Percentiles rank a stretch among this genome's conserved stretches.
phyloP scores from a whole-genome alignment of 495 filamentous ascomycete species.

The Parmelia sp. region DNA sequence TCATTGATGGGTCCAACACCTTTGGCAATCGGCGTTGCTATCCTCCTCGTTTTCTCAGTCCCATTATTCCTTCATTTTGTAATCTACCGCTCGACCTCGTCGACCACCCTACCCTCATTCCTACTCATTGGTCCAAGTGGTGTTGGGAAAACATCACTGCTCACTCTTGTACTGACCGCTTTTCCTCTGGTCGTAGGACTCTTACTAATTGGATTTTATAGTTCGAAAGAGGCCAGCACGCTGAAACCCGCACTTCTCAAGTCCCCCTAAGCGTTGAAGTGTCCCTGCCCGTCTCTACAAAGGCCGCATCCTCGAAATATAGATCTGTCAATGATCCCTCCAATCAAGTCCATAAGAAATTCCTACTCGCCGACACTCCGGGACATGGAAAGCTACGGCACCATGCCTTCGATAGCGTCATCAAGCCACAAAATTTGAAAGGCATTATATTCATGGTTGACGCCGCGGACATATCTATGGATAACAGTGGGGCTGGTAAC shows the following conservation, averaged over 20 bases:
- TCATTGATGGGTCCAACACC: conserved; percentile 26
- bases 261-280: conserved; percentile 64
- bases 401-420: conserved; percentile 40
- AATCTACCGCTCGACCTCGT: conserved; percentile 59
- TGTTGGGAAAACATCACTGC: conserved; percentile 80
- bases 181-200: conserved; percentile 11
- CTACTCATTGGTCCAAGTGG: conserved; percentile 78
- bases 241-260: conserved; percentile 74
- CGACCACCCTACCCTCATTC: conserved; percentile 69
- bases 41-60: conserved; percentile 61
- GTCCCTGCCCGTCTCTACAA: conserved; percentile 57
- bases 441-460: conserved; percentile 88
- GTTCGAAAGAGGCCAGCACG: conserved; percentile 24
- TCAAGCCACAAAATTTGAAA: conserved; percentile 49
- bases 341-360: conserved; percentile 56
- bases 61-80: conserved; percentile 73
- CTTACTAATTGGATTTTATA: conserved; percentile 6
- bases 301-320: conserved; percentile 59
- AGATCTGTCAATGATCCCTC: conserved; percentile 65
- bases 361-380: conserved; percentile 80
- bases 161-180: conserved; percentile 63
- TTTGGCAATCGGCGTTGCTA: conserved; percentile 53
- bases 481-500: conserved; percentile 26
- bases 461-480: conserved; percentile 58
- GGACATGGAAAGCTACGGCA: conserved; percentile 87